Percentiles rank a stretch among this genome's conserved stretches.
These are phyloP conservation scores for Ustilago tritici DNA, from an alignment of 1,284 basidiomycete genomes.

Conservation along the genomic window DNA sequence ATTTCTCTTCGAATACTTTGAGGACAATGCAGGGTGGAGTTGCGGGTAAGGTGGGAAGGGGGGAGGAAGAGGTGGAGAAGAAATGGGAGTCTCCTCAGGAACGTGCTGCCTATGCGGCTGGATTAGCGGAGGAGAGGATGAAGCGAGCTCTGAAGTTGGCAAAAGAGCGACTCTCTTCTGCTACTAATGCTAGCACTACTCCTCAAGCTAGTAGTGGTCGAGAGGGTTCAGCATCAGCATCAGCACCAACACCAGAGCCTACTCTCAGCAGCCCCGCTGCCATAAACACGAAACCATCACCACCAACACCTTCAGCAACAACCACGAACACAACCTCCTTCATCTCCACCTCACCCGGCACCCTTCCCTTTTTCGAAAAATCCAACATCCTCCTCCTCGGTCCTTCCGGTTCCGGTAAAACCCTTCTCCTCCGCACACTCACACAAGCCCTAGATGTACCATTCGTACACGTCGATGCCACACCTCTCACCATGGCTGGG, in stretches of 20 bases:
- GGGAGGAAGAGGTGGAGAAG: conserved; percentile 6
- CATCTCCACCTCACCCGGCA: conserved; percentile 22
- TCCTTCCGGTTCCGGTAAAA: conserved; percentile 73
- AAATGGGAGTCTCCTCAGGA: conserved; percentile 33
- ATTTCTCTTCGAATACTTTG: conserved; percentile 34
- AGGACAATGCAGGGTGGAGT: neutral
- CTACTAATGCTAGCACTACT: neutral
- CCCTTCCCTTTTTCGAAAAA: conserved; percentile 75
- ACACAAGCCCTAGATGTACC: conserved; percentile 55
- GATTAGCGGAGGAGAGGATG: conserved; percentile 31
- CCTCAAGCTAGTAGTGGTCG: too few relatives aligned
- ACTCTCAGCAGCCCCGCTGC: too few relatives aligned
- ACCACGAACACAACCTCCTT: neutral
- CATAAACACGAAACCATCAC: neutral
- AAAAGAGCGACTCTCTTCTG: conserved; percentile 17
- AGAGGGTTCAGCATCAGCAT: neutral
- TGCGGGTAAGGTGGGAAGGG: neutral
- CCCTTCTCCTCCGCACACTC: conserved; percentile 52
- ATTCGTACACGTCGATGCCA: conserved; percentile 58
- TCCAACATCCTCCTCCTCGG: conserved; percentile 87
- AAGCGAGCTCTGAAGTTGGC: conserved; percentile 26
- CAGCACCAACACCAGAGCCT: neutral
- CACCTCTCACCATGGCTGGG: conserved; percentile 57
- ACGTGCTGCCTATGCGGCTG: conserved; percentile 26
- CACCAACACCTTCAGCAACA: neutral